A percentile compares a stretch with the other conserved stretches of the same genome.
phyloP scores from a whole-genome alignment of 108 stramenopile genomes.

The Cyclotella sp. region DNA sequence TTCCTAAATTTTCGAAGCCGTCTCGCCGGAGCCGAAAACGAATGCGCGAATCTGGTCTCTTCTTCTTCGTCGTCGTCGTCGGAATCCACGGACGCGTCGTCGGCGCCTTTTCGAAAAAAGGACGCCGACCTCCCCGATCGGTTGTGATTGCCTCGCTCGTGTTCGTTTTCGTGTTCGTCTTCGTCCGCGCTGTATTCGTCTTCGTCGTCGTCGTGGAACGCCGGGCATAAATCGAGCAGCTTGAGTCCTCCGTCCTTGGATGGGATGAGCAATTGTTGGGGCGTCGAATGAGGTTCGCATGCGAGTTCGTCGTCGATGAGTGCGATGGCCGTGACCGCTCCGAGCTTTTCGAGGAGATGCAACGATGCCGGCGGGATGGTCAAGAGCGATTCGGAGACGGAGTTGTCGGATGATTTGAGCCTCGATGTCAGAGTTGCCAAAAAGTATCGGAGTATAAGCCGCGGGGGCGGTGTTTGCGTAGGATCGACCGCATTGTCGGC shows the following conservation, averaged over 20 bases:
- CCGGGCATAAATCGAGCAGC: conserved; percentile 82
- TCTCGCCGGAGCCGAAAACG: conserved; percentile 36
- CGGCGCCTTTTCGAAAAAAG: conserved; percentile 13
- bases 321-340: conserved; percentile 76
- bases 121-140: not conserved
- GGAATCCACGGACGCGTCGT: conserved; percentile 22
- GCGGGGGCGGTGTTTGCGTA: conserved; percentile 10
- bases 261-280: conserved; percentile 89
- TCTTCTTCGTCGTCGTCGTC: conserved; percentile 37
- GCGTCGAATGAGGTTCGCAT: conserved; percentile 80
- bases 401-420: conserved; percentile 23
- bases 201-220: conserved; percentile 67
- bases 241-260: conserved; percentile 80
- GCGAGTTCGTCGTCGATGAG: conserved; percentile 89
- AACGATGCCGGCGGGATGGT: conserved; percentile 76
- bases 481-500: not conserved
- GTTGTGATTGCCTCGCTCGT: conserved; percentile 41
- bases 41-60: conserved; percentile 40
- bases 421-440: conserved; percentile 65
- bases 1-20: conserved; percentile 30
- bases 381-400: conserved; percentile 29
- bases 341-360: conserved; percentile 80
- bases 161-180: conserved; percentile 22
- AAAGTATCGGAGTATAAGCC: conserved; percentile 64
- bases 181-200: conserved; percentile 40